Conservation (phyloP, 2,329 filamentous ascomycete species). For the Neophaeococcomyces mojaviensis region DNA sequence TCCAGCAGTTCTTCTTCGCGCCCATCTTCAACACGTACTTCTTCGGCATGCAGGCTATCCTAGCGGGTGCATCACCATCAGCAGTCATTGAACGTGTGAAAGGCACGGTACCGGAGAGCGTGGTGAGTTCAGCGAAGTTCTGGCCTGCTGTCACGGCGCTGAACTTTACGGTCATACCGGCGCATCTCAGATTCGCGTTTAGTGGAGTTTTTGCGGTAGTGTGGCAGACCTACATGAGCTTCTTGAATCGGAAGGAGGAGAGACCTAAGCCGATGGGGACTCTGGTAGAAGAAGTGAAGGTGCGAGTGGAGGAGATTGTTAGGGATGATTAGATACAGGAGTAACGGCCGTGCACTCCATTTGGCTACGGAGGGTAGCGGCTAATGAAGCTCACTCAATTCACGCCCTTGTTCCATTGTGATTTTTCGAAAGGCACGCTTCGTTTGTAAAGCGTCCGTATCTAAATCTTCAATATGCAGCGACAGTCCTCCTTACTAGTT, state of each 20-base stretch:
- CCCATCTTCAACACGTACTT: constrained; percentile 79
- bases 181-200: constrained; percentile 75
- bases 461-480: too few species aligned
- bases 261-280: constrained; percentile 6
- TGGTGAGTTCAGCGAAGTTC: constrained; percentile 72
- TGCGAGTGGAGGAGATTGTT: constrained; percentile 7
- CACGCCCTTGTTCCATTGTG: too few species aligned
- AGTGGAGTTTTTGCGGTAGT: constrained; percentile 71
- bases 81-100: constrained; percentile 65
- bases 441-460: too few species aligned
- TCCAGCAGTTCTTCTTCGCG: constrained; percentile 76
- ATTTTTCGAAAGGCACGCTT: too few species aligned
- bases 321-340: too few species aligned
- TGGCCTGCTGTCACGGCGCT: constrained; percentile 89
- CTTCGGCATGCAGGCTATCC: constrained; percentile 68
- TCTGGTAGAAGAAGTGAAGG: constrained; percentile 4
- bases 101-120: constrained; percentile 67
- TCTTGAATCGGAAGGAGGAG: constrained; percentile 16
- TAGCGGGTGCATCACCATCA: constrained; percentile 57
- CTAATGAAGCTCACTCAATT: too few species aligned
- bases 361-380: too few species aligned
- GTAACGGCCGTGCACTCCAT: too few species aligned
- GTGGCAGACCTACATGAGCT: constrained; percentile 87
- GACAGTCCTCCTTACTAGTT: too few species aligned
- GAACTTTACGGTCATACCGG: constrained; percentile 70